Evolutionary conservation across 495 filamentous ascomycete species (phyloP), one percentile per base, ranked within the genome.

Genomic region (Talaromyces borbonicus): DNA sequence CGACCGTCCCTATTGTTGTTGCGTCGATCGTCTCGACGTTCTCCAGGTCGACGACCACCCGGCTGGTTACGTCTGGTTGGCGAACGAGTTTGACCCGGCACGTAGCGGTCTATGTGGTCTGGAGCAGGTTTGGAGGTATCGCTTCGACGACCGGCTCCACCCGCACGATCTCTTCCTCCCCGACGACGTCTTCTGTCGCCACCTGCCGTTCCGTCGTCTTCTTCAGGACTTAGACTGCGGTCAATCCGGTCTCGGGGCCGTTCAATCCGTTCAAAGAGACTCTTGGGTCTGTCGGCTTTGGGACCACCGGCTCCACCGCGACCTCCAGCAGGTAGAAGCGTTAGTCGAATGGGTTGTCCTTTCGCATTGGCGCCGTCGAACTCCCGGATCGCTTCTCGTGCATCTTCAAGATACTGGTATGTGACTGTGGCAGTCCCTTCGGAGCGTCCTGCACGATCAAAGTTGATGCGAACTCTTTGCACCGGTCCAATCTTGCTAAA

Each of bases 311-410:
- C 54, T 63, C 68, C 37, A 68, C 38, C 50, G 20, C 58, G 46
- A 30, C 50, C 56, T 20, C 68, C 71, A 36, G 58, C 56, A 8
- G 81, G 74, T 15, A 92, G 56, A 12, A 90, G 66, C 1, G 79
- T 79, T 22, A 96, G 60, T n/a, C 75, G 81, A 49, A 97, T 95
- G 2, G 87, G 89, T 61, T 95, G 88, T 69, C 85, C 87, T 52
- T 90, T 85, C 27, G 90, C 90, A 62, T 95, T 95, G 48, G 90
- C 89, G 40, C 86, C 85, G 60, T 95, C 83, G 51, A 81, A 95
- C 53, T 95, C 85, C 32, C 66, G 68, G 49, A 95, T 79, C 4
- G 90, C 92, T 16, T 71, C 62, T 50, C 72, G 68, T 5, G 90
- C 90, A 57, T 93, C 84, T 48, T 68, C 67, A 19, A 74, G 56